Base-by-base conservation (phyloP, 495 filamentous ascomycete species). In the Aspergillus steynii region DNA sequence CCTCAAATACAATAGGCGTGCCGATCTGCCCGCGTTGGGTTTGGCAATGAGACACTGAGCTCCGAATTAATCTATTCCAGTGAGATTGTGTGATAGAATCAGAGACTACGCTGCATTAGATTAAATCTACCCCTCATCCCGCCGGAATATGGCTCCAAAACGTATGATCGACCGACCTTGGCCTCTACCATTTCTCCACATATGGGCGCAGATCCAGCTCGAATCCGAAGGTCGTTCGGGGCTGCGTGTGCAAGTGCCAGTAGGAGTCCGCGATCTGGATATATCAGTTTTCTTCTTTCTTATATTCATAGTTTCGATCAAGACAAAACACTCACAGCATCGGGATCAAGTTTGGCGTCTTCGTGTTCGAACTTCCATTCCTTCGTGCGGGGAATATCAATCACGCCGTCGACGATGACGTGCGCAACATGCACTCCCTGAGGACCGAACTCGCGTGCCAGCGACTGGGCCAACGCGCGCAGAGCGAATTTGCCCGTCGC, bases 401-500 rank as follows among this genome's bases (percentile, higher is more conserved):
- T 97, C 15, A 93, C 84, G 3, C 91, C 92, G 70, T 97, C 93
- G 58, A 97, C 86, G 58, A 96, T 86, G 5, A 87, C 85, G 75
- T 97, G 93, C 6, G 87, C 83, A 4, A 98, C 89, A 74, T 98
- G 94, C 8, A 98, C 84, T 3, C 94, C 93, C 70, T 92, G 82
- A 0, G 94, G 93, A 0, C 90, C 91, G 70, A 96, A 98, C 73
- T 98, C 94, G 58, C 88, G 82, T 0, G 92, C 93, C 31, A 98
- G 80, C 34, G 82, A 86, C 77, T 96, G 92, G 2, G 83, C 80
- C 55, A 96, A 74, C 1, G 90, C 93, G 29, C 94, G 83, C 46
- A 88, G 73, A 2, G 91, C 93, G 70, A 90, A 96, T 72, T 96
- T 97, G 50, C 87, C 86, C 7, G 86, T 82, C 0, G 91, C 92